These are phyloP conservation scores for Gautieria morchelliformis DNA, from an alignment of 768 basidiomycete species.

Conservation along the genomic window DNA sequence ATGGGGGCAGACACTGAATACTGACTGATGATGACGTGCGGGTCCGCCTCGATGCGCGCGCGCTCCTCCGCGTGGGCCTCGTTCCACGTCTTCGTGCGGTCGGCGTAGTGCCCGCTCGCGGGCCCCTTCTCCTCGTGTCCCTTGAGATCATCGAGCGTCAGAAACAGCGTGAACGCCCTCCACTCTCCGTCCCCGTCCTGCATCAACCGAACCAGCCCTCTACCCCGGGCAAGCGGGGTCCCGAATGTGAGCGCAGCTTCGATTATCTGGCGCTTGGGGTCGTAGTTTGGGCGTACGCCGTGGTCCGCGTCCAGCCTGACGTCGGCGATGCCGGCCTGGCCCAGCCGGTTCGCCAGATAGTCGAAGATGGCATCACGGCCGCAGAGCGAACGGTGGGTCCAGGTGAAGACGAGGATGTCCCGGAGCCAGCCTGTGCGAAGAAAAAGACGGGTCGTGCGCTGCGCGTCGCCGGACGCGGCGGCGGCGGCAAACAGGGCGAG, in stretches of 20 bases:
- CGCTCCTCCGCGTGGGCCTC: constrained; percentile 4
- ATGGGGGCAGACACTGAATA: not conserved
- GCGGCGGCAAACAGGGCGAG: constrained; percentile 17
- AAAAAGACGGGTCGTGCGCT: constrained; percentile 19
- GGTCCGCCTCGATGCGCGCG: constrained; percentile 12
- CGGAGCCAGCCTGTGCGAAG: constrained; percentile 25
- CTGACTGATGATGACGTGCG: constrained; percentile 16
- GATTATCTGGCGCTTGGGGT: not conserved
- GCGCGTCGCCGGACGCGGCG: constrained; percentile 14
- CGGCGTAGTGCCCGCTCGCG: constrained; percentile 12
- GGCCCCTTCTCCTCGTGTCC: constrained; percentile 15
- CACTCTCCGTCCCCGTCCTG: constrained; percentile 8
- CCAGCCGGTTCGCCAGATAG: constrained; percentile 11
- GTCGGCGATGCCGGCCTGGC: constrained; percentile 7
- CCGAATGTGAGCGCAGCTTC: constrained; percentile 16
- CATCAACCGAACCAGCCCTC: constrained; percentile 12
- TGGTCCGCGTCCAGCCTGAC: constrained; percentile 12
- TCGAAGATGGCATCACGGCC: constrained; percentile 11
- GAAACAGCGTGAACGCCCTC: constrained; percentile 14
- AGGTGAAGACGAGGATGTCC: constrained; percentile 17
- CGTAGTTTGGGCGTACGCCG: not conserved
- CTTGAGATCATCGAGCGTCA: constrained; percentile 13
- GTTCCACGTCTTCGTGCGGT: constrained; percentile 12
- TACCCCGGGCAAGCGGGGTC: constrained; percentile 10
- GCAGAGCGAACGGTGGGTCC: constrained; percentile 16